A percentile compares a stretch with the other conserved stretches of the same genome.
These are phyloP conservation scores for Microdochium bolleyi DNA, from an alignment of 2,329 filamentous ascomycete genomes.

Conservation along the genomic window DNA sequence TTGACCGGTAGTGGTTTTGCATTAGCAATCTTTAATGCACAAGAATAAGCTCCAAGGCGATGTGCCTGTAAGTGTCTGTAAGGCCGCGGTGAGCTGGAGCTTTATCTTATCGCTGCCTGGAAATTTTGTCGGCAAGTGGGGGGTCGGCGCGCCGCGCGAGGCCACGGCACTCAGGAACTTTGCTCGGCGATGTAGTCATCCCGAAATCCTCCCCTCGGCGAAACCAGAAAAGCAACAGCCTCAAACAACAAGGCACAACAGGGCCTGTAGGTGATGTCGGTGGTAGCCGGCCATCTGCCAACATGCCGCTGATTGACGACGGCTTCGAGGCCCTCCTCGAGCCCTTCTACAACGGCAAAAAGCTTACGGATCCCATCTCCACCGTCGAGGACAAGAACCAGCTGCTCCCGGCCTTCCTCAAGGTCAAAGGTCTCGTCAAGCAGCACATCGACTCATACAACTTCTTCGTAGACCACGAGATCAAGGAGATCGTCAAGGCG, in stretches of 20 bases:
- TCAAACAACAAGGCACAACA: background rate
- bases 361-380: conserved; percentile 56
- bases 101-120: background rate
- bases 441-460: conserved; percentile 99
- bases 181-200: background rate
- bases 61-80: too few relatives aligned
- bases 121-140: background rate
- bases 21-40: too few relatives aligned
- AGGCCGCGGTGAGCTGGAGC: too few relatives aligned
- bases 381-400: conserved; percentile 88
- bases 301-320: conserved; percentile 50
- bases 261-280: background rate
- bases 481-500: conserved; percentile 92
- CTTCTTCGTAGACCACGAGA: conserved; percentile 92
- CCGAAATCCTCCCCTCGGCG: background rate
- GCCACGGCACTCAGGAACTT: background rate
- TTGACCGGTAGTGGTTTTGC: too few relatives aligned
- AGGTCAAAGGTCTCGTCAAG: conserved; percentile 94
- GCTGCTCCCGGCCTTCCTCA: conserved; percentile 90
- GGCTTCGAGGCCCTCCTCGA: conserved; percentile 59
- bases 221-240: background rate
- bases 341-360: conserved; percentile 62
- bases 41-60: too few relatives aligned
- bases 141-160: background rate
- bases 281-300: conserved; percentile 8